phyloP scores from a whole-genome alignment of 495 filamentous ascomycete genomes.

The Ascodesmis nigricans region DNA sequence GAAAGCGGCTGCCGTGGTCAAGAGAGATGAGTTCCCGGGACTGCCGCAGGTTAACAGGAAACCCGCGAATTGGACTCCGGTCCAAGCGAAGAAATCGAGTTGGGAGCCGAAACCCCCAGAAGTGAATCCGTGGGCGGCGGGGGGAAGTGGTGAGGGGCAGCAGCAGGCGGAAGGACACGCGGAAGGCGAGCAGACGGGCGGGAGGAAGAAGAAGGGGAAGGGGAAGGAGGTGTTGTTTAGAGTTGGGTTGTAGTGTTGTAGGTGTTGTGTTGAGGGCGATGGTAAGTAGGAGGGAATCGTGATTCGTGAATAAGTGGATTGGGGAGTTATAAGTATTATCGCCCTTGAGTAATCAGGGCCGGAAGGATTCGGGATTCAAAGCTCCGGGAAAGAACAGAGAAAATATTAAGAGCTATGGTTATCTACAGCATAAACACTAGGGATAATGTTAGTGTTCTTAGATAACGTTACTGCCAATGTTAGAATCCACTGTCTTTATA shows the following conservation, averaged over 20 bases:
- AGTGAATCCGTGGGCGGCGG: conserved; percentile 8
- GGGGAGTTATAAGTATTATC: too few species aligned
- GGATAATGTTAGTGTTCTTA: too few species aligned
- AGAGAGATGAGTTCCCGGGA: conserved; percentile 12
- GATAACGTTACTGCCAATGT: too few species aligned
- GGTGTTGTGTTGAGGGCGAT: too few species aligned
- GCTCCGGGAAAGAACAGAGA: too few species aligned
- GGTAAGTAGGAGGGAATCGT: too few species aligned
- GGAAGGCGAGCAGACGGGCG: conserved; percentile 4
- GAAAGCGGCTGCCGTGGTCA: not conserved
- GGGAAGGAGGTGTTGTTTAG: conserved; percentile 17
- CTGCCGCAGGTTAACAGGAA: conserved; percentile 16
- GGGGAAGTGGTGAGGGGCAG: conserved; percentile 5
- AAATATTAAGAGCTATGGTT: too few species aligned
- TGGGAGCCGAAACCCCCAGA: conserved; percentile 8
- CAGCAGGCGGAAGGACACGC: conserved; percentile 9
- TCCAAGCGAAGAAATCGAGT: conserved; percentile 11
- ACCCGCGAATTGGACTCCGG: conserved; percentile 12
- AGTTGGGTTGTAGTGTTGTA: conserved; percentile 13
- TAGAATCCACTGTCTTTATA: too few species aligned
- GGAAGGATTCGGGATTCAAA: too few species aligned
- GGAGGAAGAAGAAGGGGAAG: conserved; percentile 19
- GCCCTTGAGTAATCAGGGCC: too few species aligned
- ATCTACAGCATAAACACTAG: too few species aligned
- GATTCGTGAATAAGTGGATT: too few species aligned